These are phyloP conservation scores for Cystobasidium slooffiae DNA, from an alignment of 1,284 basidiomycete species.

Conservation along the genomic window DNA sequence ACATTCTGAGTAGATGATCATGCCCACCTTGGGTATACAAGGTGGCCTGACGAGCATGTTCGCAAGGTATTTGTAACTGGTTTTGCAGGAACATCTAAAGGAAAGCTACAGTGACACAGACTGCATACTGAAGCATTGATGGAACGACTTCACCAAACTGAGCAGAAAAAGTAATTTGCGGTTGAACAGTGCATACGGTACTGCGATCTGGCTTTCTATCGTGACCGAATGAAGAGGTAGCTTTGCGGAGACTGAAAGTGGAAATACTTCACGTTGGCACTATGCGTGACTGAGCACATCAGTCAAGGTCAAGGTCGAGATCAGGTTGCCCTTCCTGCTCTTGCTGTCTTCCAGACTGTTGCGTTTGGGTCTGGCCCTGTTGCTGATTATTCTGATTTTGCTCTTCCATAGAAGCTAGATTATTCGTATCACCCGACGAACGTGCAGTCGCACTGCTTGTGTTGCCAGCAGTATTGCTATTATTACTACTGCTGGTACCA, in stretches of 20 bases:
- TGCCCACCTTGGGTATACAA: no score
- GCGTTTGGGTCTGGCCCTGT: neutral
- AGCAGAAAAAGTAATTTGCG: no score
- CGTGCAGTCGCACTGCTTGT: neutral
- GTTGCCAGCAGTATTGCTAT: neutral
- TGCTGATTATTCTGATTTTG: neutral
- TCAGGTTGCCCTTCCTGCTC: slow-evolving; percentile 38
- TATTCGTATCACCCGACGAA: slow-evolving; percentile 14
- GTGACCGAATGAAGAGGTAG: no score
- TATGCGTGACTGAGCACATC: neutral
- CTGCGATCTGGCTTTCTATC: no score
- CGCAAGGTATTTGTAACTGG: no score
- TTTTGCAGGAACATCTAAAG: no score
- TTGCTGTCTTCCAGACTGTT: slow-evolving; percentile 1
- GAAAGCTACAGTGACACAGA: no score
- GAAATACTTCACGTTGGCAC: neutral
- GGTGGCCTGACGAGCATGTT: no score
- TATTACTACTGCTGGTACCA: neutral
- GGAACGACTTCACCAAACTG: no score
- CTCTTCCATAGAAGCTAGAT: slow-evolving; percentile 1
- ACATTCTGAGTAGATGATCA: no score
- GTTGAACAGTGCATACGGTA: no score
- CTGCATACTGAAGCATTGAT: no score
- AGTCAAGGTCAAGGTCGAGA: slow-evolving; percentile 36
- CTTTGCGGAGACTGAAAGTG: neutral